Percentiles rank a stretch among this genome's conserved stretches.
These are phyloP conservation scores for Raddia guianensis DNA, from an alignment of 176 grass and related monocot genomes.

Conservation along the genomic window DNA sequence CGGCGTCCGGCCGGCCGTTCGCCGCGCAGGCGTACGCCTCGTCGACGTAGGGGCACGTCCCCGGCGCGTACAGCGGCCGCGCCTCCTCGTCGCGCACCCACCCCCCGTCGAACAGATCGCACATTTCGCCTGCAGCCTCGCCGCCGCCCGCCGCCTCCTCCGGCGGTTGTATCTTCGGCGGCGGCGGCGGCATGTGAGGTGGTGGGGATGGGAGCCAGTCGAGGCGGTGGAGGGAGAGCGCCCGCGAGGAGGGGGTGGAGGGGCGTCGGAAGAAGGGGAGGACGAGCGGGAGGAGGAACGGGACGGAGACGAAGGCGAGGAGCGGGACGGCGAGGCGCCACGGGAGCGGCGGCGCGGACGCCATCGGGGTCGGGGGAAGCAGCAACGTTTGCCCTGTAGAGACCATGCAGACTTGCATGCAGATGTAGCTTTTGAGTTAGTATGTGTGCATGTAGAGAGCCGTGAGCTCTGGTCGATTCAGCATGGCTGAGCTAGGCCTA, in stretches of 20 bases:
- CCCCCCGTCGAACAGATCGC: constrained; percentile 80
- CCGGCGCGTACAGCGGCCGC: constrained; percentile 70
- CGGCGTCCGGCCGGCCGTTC: constrained; percentile 67
- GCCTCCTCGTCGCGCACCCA: constrained; percentile 68
- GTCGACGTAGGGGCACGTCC: constrained; percentile 87
- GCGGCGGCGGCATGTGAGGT: background rate
- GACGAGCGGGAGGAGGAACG: constrained; percentile 54
- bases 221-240: constrained; percentile 31
- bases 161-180: no score
- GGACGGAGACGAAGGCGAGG: constrained; percentile 51
- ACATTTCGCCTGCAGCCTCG: constrained; percentile 1
- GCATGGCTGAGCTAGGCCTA: no score
- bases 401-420: no score
- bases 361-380: background rate
- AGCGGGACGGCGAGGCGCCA: constrained; percentile 46
- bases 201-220: constrained; percentile 36
- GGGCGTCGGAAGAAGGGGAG: constrained; percentile 41
- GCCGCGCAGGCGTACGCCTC: constrained; percentile 80
- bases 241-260: constrained; percentile 2
- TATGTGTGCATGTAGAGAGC: no score
- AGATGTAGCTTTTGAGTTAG: no score
- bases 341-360: constrained; percentile 21
- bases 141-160: no score
- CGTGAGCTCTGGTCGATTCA: no score
- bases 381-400: background rate